Conservation (phyloP, 345 rosid genomes). For the Arabidopsis arenosa region DNA sequence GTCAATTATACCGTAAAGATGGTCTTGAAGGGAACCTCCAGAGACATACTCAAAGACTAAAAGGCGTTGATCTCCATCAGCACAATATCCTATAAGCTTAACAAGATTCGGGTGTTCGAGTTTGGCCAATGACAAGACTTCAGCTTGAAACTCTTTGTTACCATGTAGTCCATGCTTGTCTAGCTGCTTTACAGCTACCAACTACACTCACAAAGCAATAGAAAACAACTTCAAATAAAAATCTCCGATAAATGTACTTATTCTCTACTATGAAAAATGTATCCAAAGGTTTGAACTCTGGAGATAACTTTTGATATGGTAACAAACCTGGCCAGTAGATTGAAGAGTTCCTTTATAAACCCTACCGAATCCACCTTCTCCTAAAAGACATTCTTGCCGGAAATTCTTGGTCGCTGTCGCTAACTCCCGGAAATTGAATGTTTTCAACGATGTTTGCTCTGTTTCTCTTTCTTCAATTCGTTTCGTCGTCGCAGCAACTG, state of each 20-base stretch:
- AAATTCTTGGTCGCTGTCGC: constrained; percentile 82
- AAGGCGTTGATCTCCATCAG: constrained; percentile 81
- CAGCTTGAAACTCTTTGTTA: constrained; percentile 63
- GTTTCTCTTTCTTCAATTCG: constrained; percentile 14
- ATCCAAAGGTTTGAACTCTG: background rate
- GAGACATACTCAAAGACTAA: constrained; percentile 62
- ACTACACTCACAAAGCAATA: constrained; percentile 45
- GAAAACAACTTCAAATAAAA: background rate
- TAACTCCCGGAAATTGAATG: constrained; percentile 66
- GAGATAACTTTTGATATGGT: background rate
- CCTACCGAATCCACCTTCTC: constrained; percentile 84
- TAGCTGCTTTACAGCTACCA: constrained; percentile 74
- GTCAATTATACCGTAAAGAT: constrained; percentile 54
- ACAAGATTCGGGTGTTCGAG: constrained; percentile 63
- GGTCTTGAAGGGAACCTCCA: constrained; percentile 60
- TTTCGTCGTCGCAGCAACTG: constrained; percentile 49
- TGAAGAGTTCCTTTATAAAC: constrained; percentile 77
- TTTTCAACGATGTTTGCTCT: constrained; percentile 28
- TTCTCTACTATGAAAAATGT: background rate
- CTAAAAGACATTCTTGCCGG: constrained; percentile 68
- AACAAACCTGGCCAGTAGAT: constrained; percentile 61
- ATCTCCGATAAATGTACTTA: background rate
- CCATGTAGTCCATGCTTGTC: constrained; percentile 64
- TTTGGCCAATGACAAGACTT: constrained; percentile 54
- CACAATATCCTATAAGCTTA: constrained; percentile 71